These are phyloP conservation scores for Plantago major DNA, from an alignment of 257 asterid species.

Conservation along the genomic window DNA sequence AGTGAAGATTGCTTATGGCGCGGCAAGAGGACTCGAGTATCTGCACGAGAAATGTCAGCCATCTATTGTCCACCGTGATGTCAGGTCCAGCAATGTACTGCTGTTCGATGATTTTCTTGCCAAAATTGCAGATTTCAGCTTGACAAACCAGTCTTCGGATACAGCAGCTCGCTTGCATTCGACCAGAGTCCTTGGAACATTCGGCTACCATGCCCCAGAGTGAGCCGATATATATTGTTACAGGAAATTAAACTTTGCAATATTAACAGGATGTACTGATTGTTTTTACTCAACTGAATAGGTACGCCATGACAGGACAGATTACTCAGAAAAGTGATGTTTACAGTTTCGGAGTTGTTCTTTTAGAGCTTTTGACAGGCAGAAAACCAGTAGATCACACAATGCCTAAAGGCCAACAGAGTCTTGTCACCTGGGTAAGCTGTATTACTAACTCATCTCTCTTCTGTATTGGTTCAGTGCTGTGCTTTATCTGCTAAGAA, in stretches of 20 bases:
- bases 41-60: conserved; percentile 93
- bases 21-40: conserved; percentile 84
- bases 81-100: conserved; percentile 88
- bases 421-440: conserved; percentile 81
- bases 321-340: conserved; percentile 85
- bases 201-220: conserved; percentile 96
- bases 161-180: conserved; percentile 95
- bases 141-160: conserved; percentile 82
- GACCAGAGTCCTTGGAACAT: conserved; percentile 85
- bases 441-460: not conserved
- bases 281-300: not conserved
- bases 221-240: conserved; percentile 19
- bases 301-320: conserved; percentile 93
- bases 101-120: conserved; percentile 75
- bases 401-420: conserved; percentile 94
- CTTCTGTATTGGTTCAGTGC: not conserved
- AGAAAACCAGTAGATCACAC: conserved; percentile 93
- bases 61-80: conserved; percentile 77
- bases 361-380: conserved; percentile 72
- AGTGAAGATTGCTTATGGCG: conserved; percentile 85
- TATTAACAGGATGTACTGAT: not conserved
- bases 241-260: no score
- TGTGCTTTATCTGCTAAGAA: not conserved
- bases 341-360: conserved; percentile 84
- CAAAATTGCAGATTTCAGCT: conserved; percentile 75